Conservation (phyloP, 2,329 filamentous ascomycete genomes). For the Escovopsis sp. region DNA sequence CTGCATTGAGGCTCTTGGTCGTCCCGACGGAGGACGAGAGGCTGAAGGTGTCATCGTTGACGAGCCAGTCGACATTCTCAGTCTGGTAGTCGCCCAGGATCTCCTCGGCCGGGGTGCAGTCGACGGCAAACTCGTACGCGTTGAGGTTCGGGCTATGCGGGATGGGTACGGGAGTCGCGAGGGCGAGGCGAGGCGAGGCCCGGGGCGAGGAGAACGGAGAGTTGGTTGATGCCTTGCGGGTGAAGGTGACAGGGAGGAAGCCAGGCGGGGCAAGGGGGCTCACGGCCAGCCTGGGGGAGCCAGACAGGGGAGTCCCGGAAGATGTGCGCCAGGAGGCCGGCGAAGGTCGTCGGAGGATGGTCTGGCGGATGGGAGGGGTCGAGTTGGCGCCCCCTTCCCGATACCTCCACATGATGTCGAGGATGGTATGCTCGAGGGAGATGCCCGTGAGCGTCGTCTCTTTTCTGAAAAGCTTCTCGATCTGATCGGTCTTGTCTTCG, state of each 20-base stretch:
- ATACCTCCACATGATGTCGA: slow-evolving; percentile 83
- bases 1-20: slow-evolving; percentile 59
- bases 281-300: slow-evolving; percentile 67
- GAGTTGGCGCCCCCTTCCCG: slow-evolving; percentile 49
- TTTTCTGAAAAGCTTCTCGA: slow-evolving; percentile 72
- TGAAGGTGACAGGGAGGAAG: slow-evolving; percentile 63
- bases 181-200: slow-evolving; percentile 78
- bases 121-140: slow-evolving; percentile 84
- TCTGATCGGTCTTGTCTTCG: slow-evolving; percentile 85
- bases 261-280: slow-evolving; percentile 76
- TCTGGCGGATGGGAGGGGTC: slow-evolving; percentile 70
- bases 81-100: slow-evolving; percentile 83
- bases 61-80: slow-evolving; percentile 94
- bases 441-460: slow-evolving; percentile 63
- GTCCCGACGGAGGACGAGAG: slow-evolving; percentile 59
- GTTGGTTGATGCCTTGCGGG: slow-evolving; percentile 59
- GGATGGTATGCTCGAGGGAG: slow-evolving; percentile 73
- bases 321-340: slow-evolving; percentile 79
- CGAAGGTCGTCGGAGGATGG: slow-evolving; percentile 76
- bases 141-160: slow-evolving; percentile 90
- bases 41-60: slow-evolving; percentile 74
- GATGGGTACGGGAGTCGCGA: slow-evolving; percentile 71
- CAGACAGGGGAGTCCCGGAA: slow-evolving; percentile 63
- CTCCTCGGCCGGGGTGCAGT: slow-evolving; percentile 66
- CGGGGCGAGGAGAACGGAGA: slow-evolving; percentile 91